Evolutionary conservation across 441 rosid species (phyloP).

Genomic region (Erodium texanum): DNA sequence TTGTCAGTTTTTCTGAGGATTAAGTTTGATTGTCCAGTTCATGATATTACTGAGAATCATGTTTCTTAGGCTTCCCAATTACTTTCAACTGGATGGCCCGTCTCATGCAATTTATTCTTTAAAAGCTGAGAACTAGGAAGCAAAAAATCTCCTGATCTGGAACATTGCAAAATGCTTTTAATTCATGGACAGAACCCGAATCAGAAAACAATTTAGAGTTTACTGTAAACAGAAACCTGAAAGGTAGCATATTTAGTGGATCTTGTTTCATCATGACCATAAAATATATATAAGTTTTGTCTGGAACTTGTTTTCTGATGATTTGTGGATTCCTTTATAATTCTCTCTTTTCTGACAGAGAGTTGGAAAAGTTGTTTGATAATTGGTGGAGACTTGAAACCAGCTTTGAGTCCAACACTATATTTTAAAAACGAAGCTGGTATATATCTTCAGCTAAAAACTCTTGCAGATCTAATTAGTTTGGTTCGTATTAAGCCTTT

Average conservation of each 20-base stretch:
- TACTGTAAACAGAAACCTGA: background rate
- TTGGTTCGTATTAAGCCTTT: background rate
- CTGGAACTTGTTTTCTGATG: background rate
- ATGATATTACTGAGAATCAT: background rate
- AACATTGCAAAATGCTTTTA: background rate
- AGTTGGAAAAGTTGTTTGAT: constrained; percentile 5
- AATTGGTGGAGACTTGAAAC: constrained; percentile 9
- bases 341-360: background rate
- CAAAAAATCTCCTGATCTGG: background rate
- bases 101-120: background rate
- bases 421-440: constrained; percentile 2
- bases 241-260: background rate
- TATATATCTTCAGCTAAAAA: background rate
- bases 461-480: constrained; percentile 8
- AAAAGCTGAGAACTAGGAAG: background rate
- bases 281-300: background rate
- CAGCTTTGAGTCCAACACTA: background rate
- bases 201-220: background rate
- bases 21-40: background rate
- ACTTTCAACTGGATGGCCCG: background rate
- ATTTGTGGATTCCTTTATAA: background rate
- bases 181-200: background rate
- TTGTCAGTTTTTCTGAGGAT: too few relatives aligned
- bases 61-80: background rate
- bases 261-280: background rate